phyloP scores from a whole-genome alignment of 768 basidiomycete species.

The Lentinula aciculospora region DNA sequence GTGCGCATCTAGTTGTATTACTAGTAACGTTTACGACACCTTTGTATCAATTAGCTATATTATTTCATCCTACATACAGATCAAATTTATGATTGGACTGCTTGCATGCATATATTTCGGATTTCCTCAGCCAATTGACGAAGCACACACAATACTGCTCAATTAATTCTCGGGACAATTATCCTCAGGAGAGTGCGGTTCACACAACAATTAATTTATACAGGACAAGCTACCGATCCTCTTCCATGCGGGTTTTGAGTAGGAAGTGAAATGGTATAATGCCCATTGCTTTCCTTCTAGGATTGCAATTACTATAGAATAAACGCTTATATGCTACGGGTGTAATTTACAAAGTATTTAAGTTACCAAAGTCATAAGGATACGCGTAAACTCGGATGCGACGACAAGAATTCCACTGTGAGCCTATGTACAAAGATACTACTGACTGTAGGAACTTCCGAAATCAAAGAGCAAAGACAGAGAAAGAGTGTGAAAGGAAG shows the following conservation, averaged over 20 bases:
- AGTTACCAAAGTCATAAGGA: constrained; percentile 1
- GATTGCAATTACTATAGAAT: neutral
- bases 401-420: neutral
- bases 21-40: neutral
- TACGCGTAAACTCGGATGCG: neutral
- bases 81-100: too few relatives aligned
- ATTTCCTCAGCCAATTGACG: too few relatives aligned
- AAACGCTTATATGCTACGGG: neutral
- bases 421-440: neutral
- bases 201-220: too few relatives aligned
- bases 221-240: too few relatives aligned
- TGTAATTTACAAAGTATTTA: neutral
- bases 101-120: too few relatives aligned
- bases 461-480: neutral
- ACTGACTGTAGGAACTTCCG: neutral
- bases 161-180: too few relatives aligned
- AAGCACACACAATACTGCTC: too few relatives aligned
- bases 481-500: neutral
- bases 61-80: neutral
- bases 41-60: neutral
- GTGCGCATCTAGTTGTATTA: neutral
- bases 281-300: neutral
- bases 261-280: too few relatives aligned
- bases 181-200: too few relatives aligned
- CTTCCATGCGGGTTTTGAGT: too few relatives aligned